Base-by-base conservation (phyloP, 1,284 basidiomycete genomes). In the Leccinum discolor region DNA sequence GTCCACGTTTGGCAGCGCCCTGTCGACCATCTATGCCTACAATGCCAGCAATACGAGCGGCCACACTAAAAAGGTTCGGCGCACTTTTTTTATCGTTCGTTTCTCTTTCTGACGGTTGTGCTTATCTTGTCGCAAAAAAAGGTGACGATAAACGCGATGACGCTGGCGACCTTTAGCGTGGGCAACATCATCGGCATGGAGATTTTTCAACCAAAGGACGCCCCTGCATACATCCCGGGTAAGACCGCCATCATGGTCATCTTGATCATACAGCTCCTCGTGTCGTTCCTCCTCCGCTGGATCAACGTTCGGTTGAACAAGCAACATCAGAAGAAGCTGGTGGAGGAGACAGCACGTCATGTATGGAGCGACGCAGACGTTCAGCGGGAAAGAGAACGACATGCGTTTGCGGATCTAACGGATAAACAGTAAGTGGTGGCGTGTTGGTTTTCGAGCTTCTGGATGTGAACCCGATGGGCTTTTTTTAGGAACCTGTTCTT, bases 31-130 rank as follows among this genome's bases (percentile, higher is more conserved):
- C 18, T 91, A 89, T 68, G 86, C 87, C 0, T 90, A 88, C 70
- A 89, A 89, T 64, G 87, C 87, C 1, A 86, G 84, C 60, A 90
- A 91, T 71, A 89, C 85, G 0, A 83, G 83, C 54, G 89, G 88
- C 2, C 85, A 88, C 63, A 90, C 88, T 2, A 90, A 91, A 80
- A 91, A 90, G 79, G 80, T 79, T 79, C 21, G 7, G 21, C 14
- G n/a, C 10, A 21, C 11, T 52, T 12, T 52, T 8, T 42, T 52
- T 56, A 5, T 12, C 26, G 3, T 29, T 42, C 42, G 7, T 59
- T 66, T 21, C 18, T 18, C n/a, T 16, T 26, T 40, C 54, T 35
- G 47, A 52, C 23, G 58, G 52, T 26, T 10, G 16, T 18, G 21
- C 60, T 42, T 12, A 32, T 18, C 29, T 29, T 18, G 21, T 21